Base-by-base conservation (phyloP, 768 basidiomycete species). In the Trametes cinnabarina region DNA sequence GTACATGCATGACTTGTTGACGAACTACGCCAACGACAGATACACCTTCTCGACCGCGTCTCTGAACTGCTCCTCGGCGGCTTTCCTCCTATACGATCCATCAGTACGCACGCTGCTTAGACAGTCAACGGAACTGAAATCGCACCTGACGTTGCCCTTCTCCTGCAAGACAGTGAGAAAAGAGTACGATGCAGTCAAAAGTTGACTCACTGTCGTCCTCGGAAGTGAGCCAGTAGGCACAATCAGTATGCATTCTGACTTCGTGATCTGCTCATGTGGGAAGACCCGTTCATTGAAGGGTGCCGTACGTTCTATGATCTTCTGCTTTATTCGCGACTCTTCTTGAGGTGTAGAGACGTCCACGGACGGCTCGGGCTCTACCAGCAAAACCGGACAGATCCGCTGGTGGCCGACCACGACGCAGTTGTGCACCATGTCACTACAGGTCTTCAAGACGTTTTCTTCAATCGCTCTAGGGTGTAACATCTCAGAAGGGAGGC, bases 351-450 rank as follows among this genome's bases (percentile, higher is more conserved):
- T 53, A 1, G 65, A 56, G 0, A 40, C 19, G 3, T 35, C 28
- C 20, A 57, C 32, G 1, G 52, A 35, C 3, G 40, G 3, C 11
- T 47, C 47, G 14, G 70, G 67, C 55, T 74, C 73, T 6, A 72
- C 65, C 17, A 74, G 66, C 4, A 74, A 65, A 0, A 71, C 64
- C 3, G 69, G 55, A 4, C 56, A 60, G 2, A 70, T 67, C 48
- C 67, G 66, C 55, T 70, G 68, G 35, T 75, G 69, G 3, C 74
- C 74, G 12, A 73, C 71, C 11, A 71, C 70, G 14, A 68, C 68
- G 47, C 68, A 71, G 55, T 70, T 72, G 17, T 59, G 63, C 0
- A 73, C 67, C 15, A 74, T 41, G 55, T 72, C 70, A 1, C 62
- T 59, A 50, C 72, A 73, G 1, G 61, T 65, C 22, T 57, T 55